Percentiles rank a stretch among this genome's conserved stretches.
These are phyloP conservation scores for Hypoxylon sp. DNA, from an alignment of 2,329 filamentous ascomycete species.

Conservation along the genomic window DNA sequence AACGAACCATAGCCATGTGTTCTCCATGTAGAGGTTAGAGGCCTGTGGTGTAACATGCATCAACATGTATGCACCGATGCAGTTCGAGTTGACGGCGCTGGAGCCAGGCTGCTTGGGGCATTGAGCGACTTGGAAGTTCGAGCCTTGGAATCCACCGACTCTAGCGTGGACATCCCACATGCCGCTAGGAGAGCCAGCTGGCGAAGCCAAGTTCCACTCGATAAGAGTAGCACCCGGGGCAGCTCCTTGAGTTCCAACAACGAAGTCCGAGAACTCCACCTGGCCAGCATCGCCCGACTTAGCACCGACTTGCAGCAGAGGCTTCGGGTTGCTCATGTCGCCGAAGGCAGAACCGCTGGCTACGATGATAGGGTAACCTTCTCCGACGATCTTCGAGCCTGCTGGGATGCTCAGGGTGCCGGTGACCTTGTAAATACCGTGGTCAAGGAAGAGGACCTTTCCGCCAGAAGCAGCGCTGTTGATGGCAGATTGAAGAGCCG, in stretches of 20 bases:
- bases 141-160: constrained; percentile 79
- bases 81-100: constrained; percentile 52
- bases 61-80: constrained; percentile 59
- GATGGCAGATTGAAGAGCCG: constrained; percentile 71
- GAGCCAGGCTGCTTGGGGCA: constrained; percentile 70
- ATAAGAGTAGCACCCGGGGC: constrained; percentile 78
- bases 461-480: constrained; percentile 63
- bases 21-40: constrained; percentile 59
- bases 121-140: constrained; percentile 75
- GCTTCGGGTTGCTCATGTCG: constrained; percentile 70
- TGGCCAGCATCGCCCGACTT: constrained; percentile 72
- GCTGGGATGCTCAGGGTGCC: constrained; percentile 63
- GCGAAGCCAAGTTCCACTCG: constrained; percentile 77
- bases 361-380: constrained; percentile 61
- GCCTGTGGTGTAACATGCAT: constrained; percentile 57
- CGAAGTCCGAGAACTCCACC: constrained; percentile 80
- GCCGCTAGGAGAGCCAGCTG: constrained; percentile 61
- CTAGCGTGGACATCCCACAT: constrained; percentile 85
- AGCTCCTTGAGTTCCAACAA: constrained; percentile 77
- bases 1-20: constrained; percentile 58
- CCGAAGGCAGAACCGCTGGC: constrained; percentile 71
- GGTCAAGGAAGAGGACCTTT: constrained; percentile 70
- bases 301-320: constrained; percentile 76
- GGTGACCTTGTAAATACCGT: constrained; percentile 68
- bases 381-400: constrained; percentile 56